Evolutionary conservation across 495 filamentous ascomycete genomes (phyloP).

Genomic region (Neurospora sp.): DNA sequence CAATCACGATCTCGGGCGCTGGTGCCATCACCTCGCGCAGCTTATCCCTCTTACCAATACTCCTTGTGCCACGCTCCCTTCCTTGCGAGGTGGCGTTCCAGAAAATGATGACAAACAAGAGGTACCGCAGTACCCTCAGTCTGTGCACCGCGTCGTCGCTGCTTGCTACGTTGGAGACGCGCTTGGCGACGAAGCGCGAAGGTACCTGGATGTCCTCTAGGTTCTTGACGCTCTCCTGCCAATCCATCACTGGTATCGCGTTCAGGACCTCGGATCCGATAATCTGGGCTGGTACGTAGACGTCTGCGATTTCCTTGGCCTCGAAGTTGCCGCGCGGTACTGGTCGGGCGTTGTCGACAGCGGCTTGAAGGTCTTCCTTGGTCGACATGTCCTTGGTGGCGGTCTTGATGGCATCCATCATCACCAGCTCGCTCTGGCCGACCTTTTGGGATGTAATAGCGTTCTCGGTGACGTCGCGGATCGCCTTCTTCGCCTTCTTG

Average conservation of each 20-base stretch:
- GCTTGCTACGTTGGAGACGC: slow-evolving; percentile 46
- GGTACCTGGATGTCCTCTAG: slow-evolving; percentile 44
- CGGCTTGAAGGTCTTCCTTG: slow-evolving; percentile 51
- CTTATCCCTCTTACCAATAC: slow-evolving; percentile 38
- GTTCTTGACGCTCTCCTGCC: slow-evolving; percentile 55
- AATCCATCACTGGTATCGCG: slow-evolving; percentile 59
- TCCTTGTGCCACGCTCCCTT: slow-evolving; percentile 30
- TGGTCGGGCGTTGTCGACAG: slow-evolving; percentile 61
- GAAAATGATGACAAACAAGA: slow-evolving; percentile 58
- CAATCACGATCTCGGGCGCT: slow-evolving; percentile 54
- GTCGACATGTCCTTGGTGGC: slow-evolving; percentile 48
- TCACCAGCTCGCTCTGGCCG: slow-evolving; percentile 47
- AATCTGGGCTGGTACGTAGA: slow-evolving; percentile 64
- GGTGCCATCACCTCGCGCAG: slow-evolving; percentile 34
- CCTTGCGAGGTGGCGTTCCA: slow-evolving; percentile 27
- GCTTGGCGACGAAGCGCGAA: slow-evolving; percentile 57
- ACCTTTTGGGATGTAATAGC: slow-evolving; percentile 50
- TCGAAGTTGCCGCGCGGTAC: slow-evolving; percentile 65
- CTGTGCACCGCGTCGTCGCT: slow-evolving; percentile 45
- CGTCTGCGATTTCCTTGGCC: slow-evolving; percentile 64
- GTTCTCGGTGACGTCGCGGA: slow-evolving; percentile 66
- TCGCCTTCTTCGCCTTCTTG: slow-evolving; percentile 83
- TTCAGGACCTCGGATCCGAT: slow-evolving; percentile 52
- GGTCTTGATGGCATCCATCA: slow-evolving; percentile 53
- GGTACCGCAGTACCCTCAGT: slow-evolving; percentile 56